Conservation (phyloP, 257 asterid genomes). For the Verbascum thapsus region DNA sequence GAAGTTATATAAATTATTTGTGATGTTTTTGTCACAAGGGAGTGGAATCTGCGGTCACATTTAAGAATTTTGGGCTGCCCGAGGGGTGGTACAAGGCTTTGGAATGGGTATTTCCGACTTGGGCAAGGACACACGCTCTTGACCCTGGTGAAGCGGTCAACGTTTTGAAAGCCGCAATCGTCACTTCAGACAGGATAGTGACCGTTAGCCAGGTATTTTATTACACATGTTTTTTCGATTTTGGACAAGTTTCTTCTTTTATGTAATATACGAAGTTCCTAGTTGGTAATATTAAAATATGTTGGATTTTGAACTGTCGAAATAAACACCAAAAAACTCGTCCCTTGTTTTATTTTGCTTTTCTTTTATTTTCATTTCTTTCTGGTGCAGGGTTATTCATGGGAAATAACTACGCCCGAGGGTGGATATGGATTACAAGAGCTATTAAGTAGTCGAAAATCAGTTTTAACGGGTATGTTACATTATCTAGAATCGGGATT, state of each 20-base stretch:
- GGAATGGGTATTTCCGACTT: conserved; percentile 94
- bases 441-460: conserved; percentile 66
- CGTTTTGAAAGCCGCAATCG: conserved; percentile 83
- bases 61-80: conserved; percentile 75
- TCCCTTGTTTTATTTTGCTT: too few relatives aligned
- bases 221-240: not conserved
- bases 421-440: conserved; percentile 91
- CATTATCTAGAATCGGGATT: conserved; percentile 7
- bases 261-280: not conserved
- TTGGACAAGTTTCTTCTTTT: conserved; percentile 1
- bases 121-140: conserved; percentile 97
- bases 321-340: too few relatives aligned
- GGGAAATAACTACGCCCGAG: conserved; percentile 95
- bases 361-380: conserved; percentile 19
- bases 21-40: conserved; percentile 62
- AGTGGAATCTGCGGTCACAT: conserved; percentile 86
- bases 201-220: conserved; percentile 88
- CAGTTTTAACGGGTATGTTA: conserved; percentile 66
- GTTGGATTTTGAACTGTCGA: too few relatives aligned
- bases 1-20: conserved; percentile 11
- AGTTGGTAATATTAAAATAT: not conserved
- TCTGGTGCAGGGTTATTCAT: conserved; percentile 80
- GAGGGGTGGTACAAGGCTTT: conserved; percentile 90
- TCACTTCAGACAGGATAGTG: conserved; percentile 87
- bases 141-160: conserved; percentile 98